phyloP scores from a whole-genome alignment of 208 protist species.

The Trypanosoma cruzi region DNA sequence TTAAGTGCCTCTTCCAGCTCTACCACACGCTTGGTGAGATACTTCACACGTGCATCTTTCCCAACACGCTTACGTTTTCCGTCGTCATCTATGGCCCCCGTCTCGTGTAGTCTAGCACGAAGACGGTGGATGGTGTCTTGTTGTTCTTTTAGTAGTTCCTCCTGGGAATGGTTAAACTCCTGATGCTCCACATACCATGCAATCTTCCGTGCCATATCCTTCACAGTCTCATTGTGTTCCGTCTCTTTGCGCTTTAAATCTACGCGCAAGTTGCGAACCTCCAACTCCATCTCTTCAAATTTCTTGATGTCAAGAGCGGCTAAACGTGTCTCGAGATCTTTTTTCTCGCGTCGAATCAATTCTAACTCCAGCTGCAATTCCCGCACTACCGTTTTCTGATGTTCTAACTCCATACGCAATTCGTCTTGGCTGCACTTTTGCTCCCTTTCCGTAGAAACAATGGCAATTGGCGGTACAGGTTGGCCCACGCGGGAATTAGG shows the following conservation, averaged over 20 bases:
- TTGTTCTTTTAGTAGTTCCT: constrained; percentile 43
- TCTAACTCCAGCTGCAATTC: constrained; percentile 40
- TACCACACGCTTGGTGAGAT: constrained; percentile 39
- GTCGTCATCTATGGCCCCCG: constrained; percentile 10
- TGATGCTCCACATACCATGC: constrained; percentile 43
- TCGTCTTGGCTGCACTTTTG: constrained; percentile 5
- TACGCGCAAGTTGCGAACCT: constrained; percentile 30
- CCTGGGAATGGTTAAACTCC: constrained; percentile 37
- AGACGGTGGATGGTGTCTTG: constrained; percentile 44
- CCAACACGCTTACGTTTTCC: constrained; percentile 11
- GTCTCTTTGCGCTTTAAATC: constrained; percentile 30
- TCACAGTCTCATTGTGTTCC: constrained; percentile 36
- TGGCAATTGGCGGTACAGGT: neutral
- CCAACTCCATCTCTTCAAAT: constrained; percentile 35
- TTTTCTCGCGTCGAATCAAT: constrained; percentile 23
- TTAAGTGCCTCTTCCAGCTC: constrained; percentile 51
- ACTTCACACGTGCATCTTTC: constrained; percentile 29
- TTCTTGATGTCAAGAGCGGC: constrained; percentile 25
- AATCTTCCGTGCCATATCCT: constrained; percentile 41
- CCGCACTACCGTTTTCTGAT: constrained; percentile 25
- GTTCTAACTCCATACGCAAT: constrained; percentile 23
- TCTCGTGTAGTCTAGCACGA: constrained; percentile 25
- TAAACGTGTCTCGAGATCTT: constrained; percentile 21
- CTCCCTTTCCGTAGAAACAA: neutral
- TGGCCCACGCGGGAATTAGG: neutral